Conservation (phyloP, 2,329 filamentous ascomycete genomes). For the Sporothrix globosa region DNA sequence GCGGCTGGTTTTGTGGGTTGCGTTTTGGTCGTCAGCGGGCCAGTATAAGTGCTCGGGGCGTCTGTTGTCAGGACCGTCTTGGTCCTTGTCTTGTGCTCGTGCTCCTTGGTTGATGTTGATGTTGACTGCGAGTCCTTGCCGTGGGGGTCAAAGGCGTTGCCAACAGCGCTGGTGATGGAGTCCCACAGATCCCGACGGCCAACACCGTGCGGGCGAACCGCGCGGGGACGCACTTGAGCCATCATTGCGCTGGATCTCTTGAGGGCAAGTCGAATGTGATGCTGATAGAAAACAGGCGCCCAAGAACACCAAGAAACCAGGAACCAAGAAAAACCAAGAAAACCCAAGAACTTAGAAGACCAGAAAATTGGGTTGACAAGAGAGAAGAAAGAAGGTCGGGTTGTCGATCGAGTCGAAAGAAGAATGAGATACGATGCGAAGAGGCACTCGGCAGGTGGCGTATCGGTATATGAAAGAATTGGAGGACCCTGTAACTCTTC, state of each 20-base stretch:
- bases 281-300: not conserved
- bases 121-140: constrained; percentile 19
- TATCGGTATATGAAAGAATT: constrained; percentile 14
- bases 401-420: constrained; percentile 11
- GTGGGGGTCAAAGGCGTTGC: constrained; percentile 31
- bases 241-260: not conserved
- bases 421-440: not conserved
- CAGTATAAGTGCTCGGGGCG: constrained; percentile 20
- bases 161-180: constrained; percentile 34
- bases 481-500: not conserved
- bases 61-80: constrained; percentile 25
- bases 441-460: not conserved
- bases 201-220: constrained; percentile 20
- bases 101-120: not conserved
- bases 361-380: constrained; percentile 1
- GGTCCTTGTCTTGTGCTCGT: constrained; percentile 5
- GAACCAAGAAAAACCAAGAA: constrained; percentile 2
- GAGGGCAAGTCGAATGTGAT: not conserved
- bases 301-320: constrained; percentile 9
- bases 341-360: not conserved
- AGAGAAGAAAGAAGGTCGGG: not conserved
- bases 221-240: not conserved
- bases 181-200: constrained; percentile 32
- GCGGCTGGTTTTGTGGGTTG: constrained; percentile 20
- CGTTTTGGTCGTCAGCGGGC: constrained; percentile 29